phyloP scores from a whole-genome alignment of 2,329 filamentous ascomycete species.

The Alternaria longipes region DNA sequence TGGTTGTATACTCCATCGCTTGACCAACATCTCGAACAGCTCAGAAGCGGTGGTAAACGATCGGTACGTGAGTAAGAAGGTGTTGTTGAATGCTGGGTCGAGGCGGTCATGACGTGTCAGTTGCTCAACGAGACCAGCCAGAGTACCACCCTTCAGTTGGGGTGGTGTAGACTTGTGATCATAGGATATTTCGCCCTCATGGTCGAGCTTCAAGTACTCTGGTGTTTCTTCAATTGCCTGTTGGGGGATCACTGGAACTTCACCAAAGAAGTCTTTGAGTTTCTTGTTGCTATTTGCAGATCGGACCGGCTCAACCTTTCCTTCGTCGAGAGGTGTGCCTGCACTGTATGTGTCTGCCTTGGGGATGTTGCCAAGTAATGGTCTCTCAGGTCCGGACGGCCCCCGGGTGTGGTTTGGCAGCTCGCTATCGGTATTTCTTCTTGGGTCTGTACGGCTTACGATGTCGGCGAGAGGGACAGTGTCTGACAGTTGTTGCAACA shows the following conservation, averaged over 20 bases:
- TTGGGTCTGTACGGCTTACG: conserved; percentile 42
- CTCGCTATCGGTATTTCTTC: conserved; percentile 56
- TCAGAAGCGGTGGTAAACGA: conserved; percentile 93
- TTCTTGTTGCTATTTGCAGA: conserved; percentile 58
- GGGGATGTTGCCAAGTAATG: conserved; percentile 62
- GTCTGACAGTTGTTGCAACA: conserved; percentile 85
- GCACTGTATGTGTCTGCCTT: conserved; percentile 74
- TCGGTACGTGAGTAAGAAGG: conserved; percentile 94
- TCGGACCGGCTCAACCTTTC: conserved; percentile 48
- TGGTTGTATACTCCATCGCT: conserved; percentile 91
- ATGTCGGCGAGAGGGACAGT: conserved; percentile 66
- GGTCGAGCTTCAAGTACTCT: conserved; percentile 84
- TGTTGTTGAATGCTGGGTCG: conserved; percentile 95
- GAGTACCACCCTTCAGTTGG: conserved; percentile 85
- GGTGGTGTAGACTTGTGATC: conserved; percentile 81
- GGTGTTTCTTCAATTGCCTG: conserved; percentile 77
- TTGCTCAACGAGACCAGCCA: conserved; percentile 90
- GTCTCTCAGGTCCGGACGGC: conserved; percentile 48
- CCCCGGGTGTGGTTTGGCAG: conserved; percentile 41
- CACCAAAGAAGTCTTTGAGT: conserved; percentile 62
- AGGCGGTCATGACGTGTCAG: conserved; percentile 95
- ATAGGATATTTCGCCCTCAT: conserved; percentile 89
- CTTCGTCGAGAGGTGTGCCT: conserved; percentile 52
- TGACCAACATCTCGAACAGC: conserved; percentile 90
- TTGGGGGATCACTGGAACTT: conserved; percentile 59